Base-by-base conservation (phyloP, 2,329 filamentous ascomycete species). In the Allantophomopsis lycopodina region DNA sequence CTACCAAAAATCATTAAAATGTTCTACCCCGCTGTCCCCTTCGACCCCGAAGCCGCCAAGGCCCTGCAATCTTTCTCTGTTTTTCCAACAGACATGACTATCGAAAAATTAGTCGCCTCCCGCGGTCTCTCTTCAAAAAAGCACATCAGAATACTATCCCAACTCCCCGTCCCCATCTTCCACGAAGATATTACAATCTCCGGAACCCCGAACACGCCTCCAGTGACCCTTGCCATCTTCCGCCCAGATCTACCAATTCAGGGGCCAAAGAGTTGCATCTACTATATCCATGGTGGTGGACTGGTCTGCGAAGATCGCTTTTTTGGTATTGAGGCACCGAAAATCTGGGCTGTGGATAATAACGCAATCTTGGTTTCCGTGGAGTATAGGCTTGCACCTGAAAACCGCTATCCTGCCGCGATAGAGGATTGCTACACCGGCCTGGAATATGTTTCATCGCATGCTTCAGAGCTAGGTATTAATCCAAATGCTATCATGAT, bases 381-480 rank as follows among this genome's bases (percentile, higher is more conserved):
- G 4, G 31, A 32, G 31, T 32, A 32, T 32, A 13, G 71, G 34
- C 64, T 76, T 3, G 72, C 71, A 0, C 72, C 73, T 1, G 71
- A 76, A 44, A 48, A 69, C 41, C 69, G 66, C 4, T 76, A 64
- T 46, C 72, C 72, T 1, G 68, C 70, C 0, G 71, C 71, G 0
- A 66, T 74, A 5, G 62, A 75, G 28, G 72, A 77, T 51, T 62
- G 63, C 42, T 75, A 69, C 67, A 69, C 73, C 48, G 61, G 62
- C 3, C 59, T 74, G 2, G 60, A 71, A 31, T 76, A 69, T 62
- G 52, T 59, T 4, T 13, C 15, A 15, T 4, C 13, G 8, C 13
- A 32, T 8, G 31, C 31, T 13, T 4, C 12, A 8, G 31, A 13
- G 28, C 46, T 63, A 1, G 64, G 64, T 7, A 62, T 72, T 38